Conservation (phyloP, 192 early-diverging fungal genomes). For the Podila horticola region DNA sequence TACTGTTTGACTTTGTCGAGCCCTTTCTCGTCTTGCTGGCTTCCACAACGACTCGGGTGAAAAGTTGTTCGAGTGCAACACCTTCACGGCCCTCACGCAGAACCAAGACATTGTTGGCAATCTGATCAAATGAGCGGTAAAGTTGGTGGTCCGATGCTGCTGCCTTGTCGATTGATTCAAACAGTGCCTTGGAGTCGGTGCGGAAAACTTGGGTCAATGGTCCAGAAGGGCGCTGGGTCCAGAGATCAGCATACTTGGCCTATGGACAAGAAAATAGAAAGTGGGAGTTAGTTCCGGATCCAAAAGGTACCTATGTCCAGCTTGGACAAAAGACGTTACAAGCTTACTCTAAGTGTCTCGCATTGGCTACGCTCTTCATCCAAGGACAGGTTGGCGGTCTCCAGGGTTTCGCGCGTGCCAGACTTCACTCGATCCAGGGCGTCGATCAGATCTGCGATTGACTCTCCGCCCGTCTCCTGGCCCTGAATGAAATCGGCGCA, state of each 20-base stretch:
- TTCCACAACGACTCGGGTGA: conserved; percentile 49
- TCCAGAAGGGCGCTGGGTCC: conserved; percentile 87
- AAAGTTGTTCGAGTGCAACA: conserved; percentile 55
- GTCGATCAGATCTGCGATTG: conserved; percentile 67
- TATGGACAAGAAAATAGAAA: background rate
- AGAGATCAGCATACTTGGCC: conserved; percentile 82
- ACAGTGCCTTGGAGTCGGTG: conserved; percentile 78
- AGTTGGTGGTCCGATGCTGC: conserved; percentile 66
- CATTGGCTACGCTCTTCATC: conserved; percentile 92
- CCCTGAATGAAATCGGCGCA: conserved; percentile 68
- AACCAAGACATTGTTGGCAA: conserved; percentile 55
- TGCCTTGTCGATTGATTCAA: conserved; percentile 83
- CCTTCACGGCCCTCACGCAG: conserved; percentile 54
- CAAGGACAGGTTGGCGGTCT: conserved; percentile 70
- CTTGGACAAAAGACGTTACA: background rate
- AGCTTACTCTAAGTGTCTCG: conserved; percentile 73
- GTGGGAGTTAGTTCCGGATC: background rate
- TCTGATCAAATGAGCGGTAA: conserved; percentile 53
- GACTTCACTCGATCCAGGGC: conserved; percentile 73
- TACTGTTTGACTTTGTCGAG: conserved; percentile 43
- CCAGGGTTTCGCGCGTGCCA: conserved; percentile 71
- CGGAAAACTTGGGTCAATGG: conserved; percentile 77
- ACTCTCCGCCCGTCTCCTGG: conserved; percentile 60
- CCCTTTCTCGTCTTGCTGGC: conserved; percentile 35
- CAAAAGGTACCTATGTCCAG: background rate